Conservation (phyloP, 768 basidiomycete genomes). For the Amanita inopinata region DNA sequence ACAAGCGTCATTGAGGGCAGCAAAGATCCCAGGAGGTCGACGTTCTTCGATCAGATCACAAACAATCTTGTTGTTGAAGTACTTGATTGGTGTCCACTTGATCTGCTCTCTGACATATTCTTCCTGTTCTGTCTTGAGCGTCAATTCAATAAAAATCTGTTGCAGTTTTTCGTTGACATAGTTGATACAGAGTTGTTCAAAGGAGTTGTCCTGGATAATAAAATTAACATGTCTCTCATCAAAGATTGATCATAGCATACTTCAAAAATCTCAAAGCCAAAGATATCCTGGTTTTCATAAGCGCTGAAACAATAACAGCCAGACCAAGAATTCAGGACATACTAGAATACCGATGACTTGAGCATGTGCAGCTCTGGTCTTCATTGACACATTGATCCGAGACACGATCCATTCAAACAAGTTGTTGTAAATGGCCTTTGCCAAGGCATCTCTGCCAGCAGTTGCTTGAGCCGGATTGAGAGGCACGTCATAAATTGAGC, state of each 20-base stretch:
- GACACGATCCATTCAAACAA: conserved; percentile 99
- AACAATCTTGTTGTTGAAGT: conserved; percentile 97
- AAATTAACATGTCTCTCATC: conserved; percentile 3
- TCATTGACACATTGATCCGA: conserved; percentile 94
- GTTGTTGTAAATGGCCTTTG: conserved; percentile 97
- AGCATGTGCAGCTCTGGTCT: conserved; percentile 58
- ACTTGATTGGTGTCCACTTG: conserved; percentile 99
- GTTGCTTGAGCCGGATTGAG: conserved; percentile 86
- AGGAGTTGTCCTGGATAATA: conserved; percentile 71
- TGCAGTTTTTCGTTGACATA: conserved; percentile 99
- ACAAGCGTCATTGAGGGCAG: conserved; percentile 97
- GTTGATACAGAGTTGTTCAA: conserved; percentile 98
- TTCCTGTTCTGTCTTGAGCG: conserved; percentile 97
- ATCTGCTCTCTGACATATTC: conserved; percentile 98
- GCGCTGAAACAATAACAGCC: not conserved
- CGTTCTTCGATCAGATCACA: conserved; percentile 97
- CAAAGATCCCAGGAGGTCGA: conserved; percentile 94
- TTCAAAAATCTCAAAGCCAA: conserved; percentile 98
- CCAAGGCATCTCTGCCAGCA: conserved; percentile 82
- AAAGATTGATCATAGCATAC: conserved; percentile 25
- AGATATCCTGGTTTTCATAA: conserved; percentile 67
- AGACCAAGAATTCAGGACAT: conserved; percentile 15
- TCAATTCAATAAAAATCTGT: conserved; percentile 98
- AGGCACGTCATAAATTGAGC: conserved; percentile 96
- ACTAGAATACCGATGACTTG: conserved; percentile 92